Conservation (phyloP, 1,139 yeast genomes). For the Yamadazyma taylorii region DNA sequence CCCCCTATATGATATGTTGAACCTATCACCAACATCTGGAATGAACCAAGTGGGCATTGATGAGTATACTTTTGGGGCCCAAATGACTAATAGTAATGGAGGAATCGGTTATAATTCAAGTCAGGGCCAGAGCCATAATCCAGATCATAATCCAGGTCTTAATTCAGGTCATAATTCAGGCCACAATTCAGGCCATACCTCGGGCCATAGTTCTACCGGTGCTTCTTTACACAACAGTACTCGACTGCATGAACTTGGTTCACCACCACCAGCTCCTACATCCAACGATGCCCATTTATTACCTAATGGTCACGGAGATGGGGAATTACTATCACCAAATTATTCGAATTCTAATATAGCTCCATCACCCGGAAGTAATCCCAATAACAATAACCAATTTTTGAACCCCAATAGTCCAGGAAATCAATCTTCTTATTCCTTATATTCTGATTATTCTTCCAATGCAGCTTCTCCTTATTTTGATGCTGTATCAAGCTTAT, state of each 20-base stretch:
- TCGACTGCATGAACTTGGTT: slow-evolving; percentile 3
- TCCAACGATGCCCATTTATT: slow-evolving; percentile 13
- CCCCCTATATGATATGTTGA: slow-evolving; percentile 25
- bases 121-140: too few relatives aligned
- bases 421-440: slow-evolving; percentile 82
- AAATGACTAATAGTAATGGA: too few relatives aligned
- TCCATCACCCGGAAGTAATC: not conserved
- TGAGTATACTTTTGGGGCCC: not conserved
- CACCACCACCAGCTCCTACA: slow-evolving; percentile 20
- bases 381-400: slow-evolving; percentile 66
- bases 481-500: slow-evolving; percentile 33
- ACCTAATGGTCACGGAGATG: slow-evolving; percentile 6
- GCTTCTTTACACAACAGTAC: not conserved
- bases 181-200: not conserved
- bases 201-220: not conserved
- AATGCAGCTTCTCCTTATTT: slow-evolving; percentile 41
- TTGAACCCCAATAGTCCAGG: slow-evolving; percentile 97
- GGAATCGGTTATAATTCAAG: too few relatives aligned
- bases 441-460: slow-evolving; percentile 40
- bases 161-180: not conserved
- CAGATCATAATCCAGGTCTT: not conserved
- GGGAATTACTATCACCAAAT: slow-evolving; percentile 14
- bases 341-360: slow-evolving; percentile 1
- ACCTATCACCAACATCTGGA: slow-evolving; percentile 18
- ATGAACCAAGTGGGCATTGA: slow-evolving; percentile 5